phyloP scores from a whole-genome alignment of 768 basidiomycete genomes.

The Calocera cornea region DNA sequence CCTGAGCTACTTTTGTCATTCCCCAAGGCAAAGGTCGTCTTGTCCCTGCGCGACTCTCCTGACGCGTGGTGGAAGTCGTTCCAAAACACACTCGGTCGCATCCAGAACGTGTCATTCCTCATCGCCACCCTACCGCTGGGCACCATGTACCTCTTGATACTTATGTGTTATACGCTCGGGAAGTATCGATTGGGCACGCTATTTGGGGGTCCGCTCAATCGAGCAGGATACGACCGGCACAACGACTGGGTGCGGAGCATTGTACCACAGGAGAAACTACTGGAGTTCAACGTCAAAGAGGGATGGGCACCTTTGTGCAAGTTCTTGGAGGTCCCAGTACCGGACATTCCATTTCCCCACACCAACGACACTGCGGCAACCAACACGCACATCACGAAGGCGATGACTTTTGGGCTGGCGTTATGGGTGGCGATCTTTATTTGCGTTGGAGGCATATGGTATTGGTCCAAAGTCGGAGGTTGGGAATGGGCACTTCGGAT shows the following conservation, averaged over 20 bases:
- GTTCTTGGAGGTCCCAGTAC: neutral
- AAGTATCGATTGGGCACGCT: neutral
- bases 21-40: slow-evolving; percentile 3
- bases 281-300: slow-evolving; percentile 4
- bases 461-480: too few relatives aligned
- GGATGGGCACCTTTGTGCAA: slow-evolving; percentile 1
- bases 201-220: neutral
- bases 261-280: neutral
- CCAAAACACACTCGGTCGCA: neutral
- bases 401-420: neutral
- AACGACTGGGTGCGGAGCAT: neutral
- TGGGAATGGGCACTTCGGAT: too few relatives aligned
- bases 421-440: neutral
- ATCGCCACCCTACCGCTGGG: neutral
- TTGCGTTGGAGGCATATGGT: neutral
- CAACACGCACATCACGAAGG: neutral
- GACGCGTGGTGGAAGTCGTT: neutral
- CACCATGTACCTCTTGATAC: neutral
- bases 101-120: neutral
- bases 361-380: neutral
- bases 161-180: neutral
- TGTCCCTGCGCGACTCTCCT: neutral
- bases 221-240: neutral
- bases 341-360: neutral
- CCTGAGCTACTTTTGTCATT: neutral